Evolutionary conservation across 768 basidiomycete species (phyloP).

Genomic region (Boletales sp.): DNA sequence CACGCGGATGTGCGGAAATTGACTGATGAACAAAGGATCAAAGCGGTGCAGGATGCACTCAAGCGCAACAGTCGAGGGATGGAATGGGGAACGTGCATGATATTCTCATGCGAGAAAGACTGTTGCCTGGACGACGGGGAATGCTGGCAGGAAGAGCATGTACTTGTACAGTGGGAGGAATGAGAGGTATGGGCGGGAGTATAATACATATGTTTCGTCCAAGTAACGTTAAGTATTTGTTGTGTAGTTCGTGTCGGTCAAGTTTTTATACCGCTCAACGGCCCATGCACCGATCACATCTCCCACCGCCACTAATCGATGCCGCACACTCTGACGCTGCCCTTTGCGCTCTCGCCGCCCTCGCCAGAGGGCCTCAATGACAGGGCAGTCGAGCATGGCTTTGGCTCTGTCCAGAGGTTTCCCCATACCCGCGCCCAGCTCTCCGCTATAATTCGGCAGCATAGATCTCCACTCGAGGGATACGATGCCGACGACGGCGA

Average conservation of each 20-base stretch:
- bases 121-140: constrained; percentile 53
- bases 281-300: constrained; percentile 23
- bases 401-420: constrained; percentile 42
- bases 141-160: constrained; percentile 71
- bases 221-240: constrained; percentile 24
- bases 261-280: constrained; percentile 20
- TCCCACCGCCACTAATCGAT: constrained; percentile 18
- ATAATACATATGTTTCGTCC: background rate
- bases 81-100: constrained; percentile 93
- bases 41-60: constrained; percentile 53
- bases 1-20: constrained; percentile 30
- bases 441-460: constrained; percentile 65
- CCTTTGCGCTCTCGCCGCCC: constrained; percentile 9
- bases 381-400: constrained; percentile 15
- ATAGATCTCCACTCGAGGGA: constrained; percentile 52
- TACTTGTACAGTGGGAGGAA: constrained; percentile 74
- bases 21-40: constrained; percentile 68
- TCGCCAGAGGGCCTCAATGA: constrained; percentile 15
- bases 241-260: constrained; percentile 8
- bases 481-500: constrained; percentile 59
- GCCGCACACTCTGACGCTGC: constrained; percentile 24
- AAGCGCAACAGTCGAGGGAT: constrained; percentile 60
- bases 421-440: constrained; percentile 85
- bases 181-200: constrained; percentile 22
- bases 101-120: constrained; percentile 84